phyloP scores from a whole-genome alignment of 768 basidiomycete genomes.

The Amanita subjunquillea region DNA sequence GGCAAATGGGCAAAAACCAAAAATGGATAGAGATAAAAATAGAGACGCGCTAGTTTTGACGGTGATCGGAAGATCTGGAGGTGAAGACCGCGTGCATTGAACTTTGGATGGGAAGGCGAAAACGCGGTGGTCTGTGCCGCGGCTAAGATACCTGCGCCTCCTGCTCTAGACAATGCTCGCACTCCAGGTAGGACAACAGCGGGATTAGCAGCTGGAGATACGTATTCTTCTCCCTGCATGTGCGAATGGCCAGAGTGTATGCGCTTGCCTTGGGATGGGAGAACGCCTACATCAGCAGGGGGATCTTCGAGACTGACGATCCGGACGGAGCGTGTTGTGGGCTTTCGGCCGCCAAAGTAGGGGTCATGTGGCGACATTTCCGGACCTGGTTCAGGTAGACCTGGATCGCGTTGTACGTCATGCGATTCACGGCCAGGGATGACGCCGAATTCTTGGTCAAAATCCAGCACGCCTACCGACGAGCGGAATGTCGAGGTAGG shows the following conservation, averaged over 20 bases:
- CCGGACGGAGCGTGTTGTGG: slow-evolving; percentile 73
- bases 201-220: slow-evolving; percentile 36
- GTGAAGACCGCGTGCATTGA: slow-evolving; percentile 58
- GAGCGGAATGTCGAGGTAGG: slow-evolving; percentile 64
- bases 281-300: slow-evolving; percentile 17
- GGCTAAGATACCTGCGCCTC: slow-evolving; percentile 20
- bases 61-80: slow-evolving; percentile 59
- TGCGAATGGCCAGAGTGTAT: slow-evolving; percentile 9
- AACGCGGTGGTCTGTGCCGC: slow-evolving; percentile 5
- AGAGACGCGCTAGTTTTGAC: slow-evolving; percentile 39
- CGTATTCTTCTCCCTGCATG: slow-evolving; percentile 29
- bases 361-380: slow-evolving; percentile 10
- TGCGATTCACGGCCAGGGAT: not conserved
- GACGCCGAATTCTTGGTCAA: slow-evolving; percentile 4
- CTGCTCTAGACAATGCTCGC: slow-evolving; percentile 28
- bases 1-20: slow-evolving; percentile 64
- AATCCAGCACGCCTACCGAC: slow-evolving; percentile 28
- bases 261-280: slow-evolving; percentile 39
- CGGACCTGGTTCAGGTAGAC: slow-evolving; percentile 12
- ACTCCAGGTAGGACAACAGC: slow-evolving; percentile 35
- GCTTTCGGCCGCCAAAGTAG: slow-evolving; percentile 54
- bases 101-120: slow-evolving; percentile 40
- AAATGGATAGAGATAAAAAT: slow-evolving; percentile 64
- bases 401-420: slow-evolving; percentile 15
- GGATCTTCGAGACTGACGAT: slow-evolving; percentile 64